Evolutionary conservation across 345 rosid genomes (phyloP), one percentile per base, ranked within the genome.

Genomic region (Salix purpurea): DNA sequence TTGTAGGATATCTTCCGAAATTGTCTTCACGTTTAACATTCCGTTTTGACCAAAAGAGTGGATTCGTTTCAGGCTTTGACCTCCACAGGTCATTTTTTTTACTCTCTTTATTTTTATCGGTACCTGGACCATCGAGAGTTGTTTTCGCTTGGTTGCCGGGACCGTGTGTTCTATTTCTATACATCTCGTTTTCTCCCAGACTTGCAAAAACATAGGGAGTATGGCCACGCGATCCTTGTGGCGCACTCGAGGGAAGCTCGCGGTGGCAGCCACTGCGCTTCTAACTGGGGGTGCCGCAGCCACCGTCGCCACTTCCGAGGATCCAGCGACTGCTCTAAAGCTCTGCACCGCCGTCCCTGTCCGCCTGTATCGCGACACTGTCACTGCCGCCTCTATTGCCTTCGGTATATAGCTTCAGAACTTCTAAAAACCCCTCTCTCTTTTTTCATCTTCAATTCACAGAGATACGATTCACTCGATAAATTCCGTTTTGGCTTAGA

Each of bases 311-410:
- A 81, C 90, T 40, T 88, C 97, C 58, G 97, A 91, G 7, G 91
- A 96, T 50, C 98, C 97, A 2, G 86, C 92, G 2, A 80, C 78
- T 9, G 73, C 93, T 42, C 77, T 88, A 78, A 91, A 96, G 89
- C 89, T 93, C 72, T 92, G 92, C 91, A 90, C 97, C 76, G 74
- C 87, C 71, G 86, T 93, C 32, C 98, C 98, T 39, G 75, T 82
- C 60, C 97, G 97, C 67, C 92, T 92, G 67, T 73, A 40, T 81
- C 96, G 95, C 44, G 85, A 87, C 84, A 58, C 97, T 74, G 76
- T 84, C 10, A 92, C 98, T 26, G 98, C 96, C 18, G 91, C 95
- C 74, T 90, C 97, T 78, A 88, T 96, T 23, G 92, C 91, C 74
- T 92, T 92, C 71, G 97, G 99, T 94, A 88, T 56, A 34, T 30